Evolutionary conservation across 2,329 filamentous ascomycete genomes (phyloP).

Genomic region (Fusarium scirpi): DNA sequence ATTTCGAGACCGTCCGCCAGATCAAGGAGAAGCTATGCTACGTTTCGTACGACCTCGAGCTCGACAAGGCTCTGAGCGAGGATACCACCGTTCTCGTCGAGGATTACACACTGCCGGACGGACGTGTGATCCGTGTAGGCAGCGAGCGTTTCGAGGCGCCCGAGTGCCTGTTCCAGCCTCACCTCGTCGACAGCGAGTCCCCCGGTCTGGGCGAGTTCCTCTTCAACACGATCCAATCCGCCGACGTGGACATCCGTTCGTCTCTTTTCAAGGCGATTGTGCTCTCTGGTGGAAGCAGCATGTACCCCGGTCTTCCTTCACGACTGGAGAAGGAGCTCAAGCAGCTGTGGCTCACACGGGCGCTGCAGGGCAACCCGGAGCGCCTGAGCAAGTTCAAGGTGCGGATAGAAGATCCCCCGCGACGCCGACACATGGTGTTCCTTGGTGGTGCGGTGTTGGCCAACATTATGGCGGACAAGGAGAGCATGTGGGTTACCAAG

Average conservation of each 20-base stretch:
- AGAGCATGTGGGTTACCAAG: conserved; percentile 99
- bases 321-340: conserved; percentile 98
- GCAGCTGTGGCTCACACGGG: conserved; percentile 95
- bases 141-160: conserved; percentile 98
- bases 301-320: conserved; percentile 97
- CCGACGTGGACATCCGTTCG: conserved; percentile 93
- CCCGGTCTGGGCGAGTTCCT: conserved; percentile 96
- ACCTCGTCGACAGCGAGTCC: conserved; percentile 97
- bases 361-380: conserved; percentile 91
- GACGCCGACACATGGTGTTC: conserved; percentile 99
- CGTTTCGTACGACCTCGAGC: conserved; percentile 95
- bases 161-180: conserved; percentile 98
- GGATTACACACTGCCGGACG: conserved; percentile 96
- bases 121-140: conserved; percentile 93
- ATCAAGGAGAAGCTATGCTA: conserved; percentile 99
- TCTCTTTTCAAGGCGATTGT: conserved; percentile 98
- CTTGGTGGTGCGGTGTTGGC: conserved; percentile 94
- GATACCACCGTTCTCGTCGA: conserved; percentile 98
- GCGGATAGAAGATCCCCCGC: conserved; percentile 95
- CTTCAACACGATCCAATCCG: conserved; percentile 98
- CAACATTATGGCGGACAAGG: conserved; percentile 99
- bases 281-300: conserved; percentile 95
- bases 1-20: conserved; percentile 98
- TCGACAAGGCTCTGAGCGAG: conserved; percentile 95
- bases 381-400: conserved; percentile 99